Evolutionary conservation across 306 rosid genomes (phyloP).

Genomic region (Lathyrus aphaca): DNA sequence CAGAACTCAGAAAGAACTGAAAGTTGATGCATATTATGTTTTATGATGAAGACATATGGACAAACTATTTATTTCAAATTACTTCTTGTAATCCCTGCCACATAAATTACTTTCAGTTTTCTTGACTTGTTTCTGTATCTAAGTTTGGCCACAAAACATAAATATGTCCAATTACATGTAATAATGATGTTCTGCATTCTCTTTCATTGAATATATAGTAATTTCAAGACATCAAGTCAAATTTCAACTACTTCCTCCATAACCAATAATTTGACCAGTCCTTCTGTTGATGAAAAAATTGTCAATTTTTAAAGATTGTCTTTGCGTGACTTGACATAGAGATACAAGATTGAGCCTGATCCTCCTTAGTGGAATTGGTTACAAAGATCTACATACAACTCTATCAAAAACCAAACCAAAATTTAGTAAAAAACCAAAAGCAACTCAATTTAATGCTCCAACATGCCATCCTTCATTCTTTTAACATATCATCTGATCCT

Average conservation of each 20-base stretch:
- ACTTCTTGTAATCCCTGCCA: background rate
- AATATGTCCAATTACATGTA: conserved; percentile 24
- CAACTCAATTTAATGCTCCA: conserved; percentile 14
- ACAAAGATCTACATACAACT: conserved; percentile 1
- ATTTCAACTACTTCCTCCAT: background rate
- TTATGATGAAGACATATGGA: background rate
- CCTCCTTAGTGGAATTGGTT: conserved; percentile 3
- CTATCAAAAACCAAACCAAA: conserved; percentile 15
- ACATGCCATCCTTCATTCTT: background rate
- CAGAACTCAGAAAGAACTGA: conserved; percentile 17
- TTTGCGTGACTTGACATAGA: conserved; percentile 19
- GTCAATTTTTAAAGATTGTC: conserved; percentile 30
- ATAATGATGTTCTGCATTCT: conserved; percentile 3
- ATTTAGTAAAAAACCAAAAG: background rate
- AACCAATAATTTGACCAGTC: conserved; percentile 33
- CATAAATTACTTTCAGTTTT: background rate
- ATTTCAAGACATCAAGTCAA: background rate
- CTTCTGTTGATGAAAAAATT: conserved; percentile 56
- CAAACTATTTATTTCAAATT: background rate
- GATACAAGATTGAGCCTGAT: conserved; percentile 2
- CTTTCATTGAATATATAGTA: background rate
- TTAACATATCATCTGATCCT: conserved; percentile 3
- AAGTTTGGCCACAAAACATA: background rate
- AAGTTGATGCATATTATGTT: conserved; percentile 25
- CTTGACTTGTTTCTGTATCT: conserved; percentile 1